Evolutionary conservation across 108 stramenopile species (phyloP).

Genomic region (Aurantiochytrium sp.): DNA sequence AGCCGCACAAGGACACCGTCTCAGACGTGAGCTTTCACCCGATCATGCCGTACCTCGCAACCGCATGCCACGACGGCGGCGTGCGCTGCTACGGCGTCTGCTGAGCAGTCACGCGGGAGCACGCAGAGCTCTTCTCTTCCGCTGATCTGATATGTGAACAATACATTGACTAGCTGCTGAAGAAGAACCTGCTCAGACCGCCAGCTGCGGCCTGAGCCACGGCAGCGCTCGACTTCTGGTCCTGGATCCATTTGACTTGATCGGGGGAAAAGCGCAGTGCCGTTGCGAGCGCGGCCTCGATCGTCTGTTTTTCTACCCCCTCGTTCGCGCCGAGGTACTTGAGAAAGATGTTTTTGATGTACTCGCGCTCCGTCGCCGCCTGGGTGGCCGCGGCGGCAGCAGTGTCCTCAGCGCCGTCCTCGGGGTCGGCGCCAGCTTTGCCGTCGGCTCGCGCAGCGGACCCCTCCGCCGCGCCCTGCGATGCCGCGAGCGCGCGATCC

Average conservation of each 20-base stretch:
- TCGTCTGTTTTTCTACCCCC: not conserved
- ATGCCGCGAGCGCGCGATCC: too few species aligned
- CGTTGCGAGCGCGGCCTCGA: conserved; percentile 23
- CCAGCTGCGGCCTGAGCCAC: not conserved
- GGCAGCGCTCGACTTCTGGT: not conserved
- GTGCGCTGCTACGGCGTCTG: conserved; percentile 25
- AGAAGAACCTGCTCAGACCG: not conserved
- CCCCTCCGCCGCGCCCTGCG: too few species aligned
- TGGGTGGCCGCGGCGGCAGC: not conserved
- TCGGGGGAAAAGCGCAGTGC: not conserved
- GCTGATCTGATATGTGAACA: too few species aligned
- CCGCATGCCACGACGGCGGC: conserved; percentile 34
- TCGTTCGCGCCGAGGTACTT: not conserved
- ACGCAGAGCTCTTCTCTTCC: too few species aligned
- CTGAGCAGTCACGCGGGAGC: too few species aligned
- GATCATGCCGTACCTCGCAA: conserved; percentile 35
- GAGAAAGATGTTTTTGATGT: conserved; percentile 26
- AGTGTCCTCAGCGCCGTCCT: not conserved
- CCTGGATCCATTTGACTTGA: not conserved
- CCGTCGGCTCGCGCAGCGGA: too few species aligned
- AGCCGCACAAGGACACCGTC: conserved; percentile 34
- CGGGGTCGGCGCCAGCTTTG: too few species aligned
- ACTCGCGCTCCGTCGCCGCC: conserved; percentile 14
- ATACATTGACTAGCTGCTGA: too few species aligned
- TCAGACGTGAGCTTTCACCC: conserved; percentile 34